These are phyloP conservation scores for Stemphylium beticola DNA, from an alignment of 2,329 filamentous ascomycete species.

Conservation along the genomic window DNA sequence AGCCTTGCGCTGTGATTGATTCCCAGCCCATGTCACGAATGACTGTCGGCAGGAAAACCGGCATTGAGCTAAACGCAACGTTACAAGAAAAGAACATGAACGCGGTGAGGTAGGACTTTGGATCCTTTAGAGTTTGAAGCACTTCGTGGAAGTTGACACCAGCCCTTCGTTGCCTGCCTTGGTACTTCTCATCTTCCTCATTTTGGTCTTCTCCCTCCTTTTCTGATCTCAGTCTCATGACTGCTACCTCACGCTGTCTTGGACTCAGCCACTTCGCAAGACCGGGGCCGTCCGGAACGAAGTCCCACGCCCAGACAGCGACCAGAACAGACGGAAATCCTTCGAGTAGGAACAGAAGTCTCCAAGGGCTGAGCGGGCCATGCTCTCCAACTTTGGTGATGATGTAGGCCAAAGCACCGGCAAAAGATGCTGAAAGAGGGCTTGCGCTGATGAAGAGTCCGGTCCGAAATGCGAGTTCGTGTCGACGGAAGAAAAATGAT, in stretches of 20 bases:
- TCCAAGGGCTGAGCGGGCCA: conserved; percentile 78
- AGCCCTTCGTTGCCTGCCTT: conserved; percentile 19
- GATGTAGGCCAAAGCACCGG: conserved; percentile 77
- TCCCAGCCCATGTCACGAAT: conserved; percentile 77
- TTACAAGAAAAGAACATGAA: conserved; percentile 88
- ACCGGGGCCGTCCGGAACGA: conserved; percentile 76
- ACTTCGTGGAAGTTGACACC: conserved; percentile 64
- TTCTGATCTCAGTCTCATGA: conserved; percentile 67
- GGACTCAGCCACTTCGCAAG: conserved; percentile 51
- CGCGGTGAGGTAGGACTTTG: conserved; percentile 76
- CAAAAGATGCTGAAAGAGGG: conserved; percentile 69
- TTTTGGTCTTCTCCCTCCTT: conserved; percentile 48
- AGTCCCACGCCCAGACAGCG: conserved; percentile 73
- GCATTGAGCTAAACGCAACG: conserved; percentile 85
- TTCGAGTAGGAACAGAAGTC: conserved; percentile 83
- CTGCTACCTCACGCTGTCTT: conserved; percentile 67
- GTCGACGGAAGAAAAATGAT: conserved; percentile 66
- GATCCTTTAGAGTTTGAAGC: conserved; percentile 65
- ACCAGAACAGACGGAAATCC: conserved; percentile 83
- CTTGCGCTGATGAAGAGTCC: conserved; percentile 84
- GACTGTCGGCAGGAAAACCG: conserved; percentile 85
- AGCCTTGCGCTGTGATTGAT: conserved; percentile 71
- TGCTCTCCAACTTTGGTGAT: conserved; percentile 72
- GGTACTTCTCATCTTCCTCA: conserved; percentile 20
- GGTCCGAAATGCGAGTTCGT: conserved; percentile 83